Conservation (phyloP, 495 filamentous ascomycete species). For the Penicillium lividum region DNA sequence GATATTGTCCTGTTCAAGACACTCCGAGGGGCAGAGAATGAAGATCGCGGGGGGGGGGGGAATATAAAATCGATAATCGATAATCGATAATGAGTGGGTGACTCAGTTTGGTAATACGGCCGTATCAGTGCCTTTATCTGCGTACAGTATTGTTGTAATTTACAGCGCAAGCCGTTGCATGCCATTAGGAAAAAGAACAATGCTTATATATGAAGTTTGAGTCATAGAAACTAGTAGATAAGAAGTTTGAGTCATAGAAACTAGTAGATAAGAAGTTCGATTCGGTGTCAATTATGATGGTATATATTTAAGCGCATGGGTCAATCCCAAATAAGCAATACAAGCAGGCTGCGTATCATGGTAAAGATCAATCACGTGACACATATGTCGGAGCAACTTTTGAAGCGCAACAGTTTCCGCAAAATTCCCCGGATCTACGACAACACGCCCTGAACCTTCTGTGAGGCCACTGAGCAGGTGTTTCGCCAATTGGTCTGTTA, state of each 20-base stretch:
- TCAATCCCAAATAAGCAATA: neutral
- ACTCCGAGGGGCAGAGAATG: slow-evolving; percentile 23
- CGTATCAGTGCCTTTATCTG: slow-evolving; percentile 18
- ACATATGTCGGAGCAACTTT: slow-evolving; percentile 32
- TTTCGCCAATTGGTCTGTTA: neutral
- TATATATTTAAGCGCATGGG: neutral
- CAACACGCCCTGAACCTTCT: slow-evolving; percentile 7
- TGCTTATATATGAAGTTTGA: neutral
- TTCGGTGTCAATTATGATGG: neutral
- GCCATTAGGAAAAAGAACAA: neutral
- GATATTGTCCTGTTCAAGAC: slow-evolving; percentile 30
- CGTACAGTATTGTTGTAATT: neutral
- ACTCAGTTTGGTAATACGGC: slow-evolving; percentile 17
- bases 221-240: neutral
- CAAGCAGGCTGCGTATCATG: neutral
- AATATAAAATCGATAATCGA: slow-evolving; percentile 15
- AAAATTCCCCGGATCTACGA: slow-evolving; percentile 32
- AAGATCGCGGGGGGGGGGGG: slow-evolving; percentile 41
- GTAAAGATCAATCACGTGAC: slow-evolving; percentile 21
- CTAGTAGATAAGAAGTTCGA: neutral
- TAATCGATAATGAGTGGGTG: slow-evolving; percentile 16
- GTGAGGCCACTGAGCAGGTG: slow-evolving; percentile 5
- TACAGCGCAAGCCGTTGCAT: neutral
- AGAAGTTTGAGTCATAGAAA: neutral
- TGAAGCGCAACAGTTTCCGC: slow-evolving; percentile 24